Conservation (phyloP, 805 yeast genomes). For the Wickerhamiella azymoides region DNA sequence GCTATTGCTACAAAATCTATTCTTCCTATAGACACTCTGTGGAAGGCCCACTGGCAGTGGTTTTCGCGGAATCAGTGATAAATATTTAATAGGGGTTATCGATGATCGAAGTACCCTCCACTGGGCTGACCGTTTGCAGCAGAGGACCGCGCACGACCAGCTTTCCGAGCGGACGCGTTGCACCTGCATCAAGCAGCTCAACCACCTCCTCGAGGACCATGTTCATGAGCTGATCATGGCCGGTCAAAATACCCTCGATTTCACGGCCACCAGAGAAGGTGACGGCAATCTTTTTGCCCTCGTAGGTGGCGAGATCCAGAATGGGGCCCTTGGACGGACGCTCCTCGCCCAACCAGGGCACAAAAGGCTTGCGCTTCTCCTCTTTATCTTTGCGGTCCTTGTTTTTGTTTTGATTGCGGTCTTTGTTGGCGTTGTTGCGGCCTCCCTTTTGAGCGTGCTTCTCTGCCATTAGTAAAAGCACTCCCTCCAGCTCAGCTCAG, state of each 20-base stretch:
- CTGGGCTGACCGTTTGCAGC: constrained; percentile 52
- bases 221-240: constrained; percentile 94
- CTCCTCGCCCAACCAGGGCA: constrained; percentile 31
- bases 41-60: constrained; percentile 10
- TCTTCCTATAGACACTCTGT: constrained; percentile 1
- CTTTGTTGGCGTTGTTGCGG: constrained; percentile 15
- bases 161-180: constrained; percentile 56
- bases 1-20: not conserved
- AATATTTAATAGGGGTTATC: constrained; percentile 46
- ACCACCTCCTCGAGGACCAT: constrained; percentile 46
- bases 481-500: not conserved
- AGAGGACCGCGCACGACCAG: constrained; percentile 82
- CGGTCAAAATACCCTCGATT: constrained; percentile 67
- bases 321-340: constrained; percentile 88
- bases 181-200: constrained; percentile 31
- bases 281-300: constrained; percentile 59
- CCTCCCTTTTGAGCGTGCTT: constrained; percentile 10
- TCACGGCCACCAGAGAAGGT: constrained; percentile 78
- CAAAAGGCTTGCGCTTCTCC: constrained; percentile 17
- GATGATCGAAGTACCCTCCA: constrained; percentile 36
- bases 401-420: constrained; percentile 9
- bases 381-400: constrained; percentile 21
- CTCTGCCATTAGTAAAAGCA: constrained; percentile 5
- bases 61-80: not conserved
- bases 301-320: constrained; percentile 61